Evolutionary conservation across 78 protist species (phyloP), one percentile per base, ranked within the genome.

Genomic region (Bodo saltans): DNA sequence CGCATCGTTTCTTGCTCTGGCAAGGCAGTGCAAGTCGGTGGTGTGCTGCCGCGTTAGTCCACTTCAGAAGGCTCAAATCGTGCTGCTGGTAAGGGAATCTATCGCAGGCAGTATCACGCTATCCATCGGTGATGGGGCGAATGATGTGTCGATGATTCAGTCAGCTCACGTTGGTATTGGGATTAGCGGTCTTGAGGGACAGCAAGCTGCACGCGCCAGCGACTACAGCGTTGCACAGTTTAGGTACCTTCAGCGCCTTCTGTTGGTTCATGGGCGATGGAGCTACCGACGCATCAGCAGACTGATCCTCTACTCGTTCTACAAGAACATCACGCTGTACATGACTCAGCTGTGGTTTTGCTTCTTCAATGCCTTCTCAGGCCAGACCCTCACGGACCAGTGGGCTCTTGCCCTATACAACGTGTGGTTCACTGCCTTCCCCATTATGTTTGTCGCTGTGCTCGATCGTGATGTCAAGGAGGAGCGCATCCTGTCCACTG

Each of bases 11-110:
- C 34, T 95, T 29, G 87, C 86, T 27, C 47, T 93, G 78, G 89
- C 93, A 47, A 35, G 78, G 37, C 67, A 79, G 11, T 91, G 94
- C 79, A 76, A 82, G 30, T 68, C 93, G 0, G 94, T 92, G 25
- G 89, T 94, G 33, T 94, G 95, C 68, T 93, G 95, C 72, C 81
- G 96, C 27, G 94, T 92, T 12, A 87, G 96, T 17, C 97, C 97
- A 60, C 80, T 89, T 35, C 96, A 94, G 60, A 94, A 94, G 78
- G 85, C 93, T 1, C 84, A 74, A 33, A 79, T 94, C 32, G 95
- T 94, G 23, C 53, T 70, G 29, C n/a, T 89, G 41, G 93, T 88
- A 33, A 86, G 88, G 72, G 68, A 68, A 4, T 25, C 32, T 70
- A 29, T 29, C 23, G 78, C 70, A 39, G 84, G 89, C 47, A 83